A percentile compares a stretch with the other conserved stretches of the same genome.
phyloP scores from a whole-genome alignment of 1,139 yeast genomes.

The Magnusiomyces fungicola region DNA sequence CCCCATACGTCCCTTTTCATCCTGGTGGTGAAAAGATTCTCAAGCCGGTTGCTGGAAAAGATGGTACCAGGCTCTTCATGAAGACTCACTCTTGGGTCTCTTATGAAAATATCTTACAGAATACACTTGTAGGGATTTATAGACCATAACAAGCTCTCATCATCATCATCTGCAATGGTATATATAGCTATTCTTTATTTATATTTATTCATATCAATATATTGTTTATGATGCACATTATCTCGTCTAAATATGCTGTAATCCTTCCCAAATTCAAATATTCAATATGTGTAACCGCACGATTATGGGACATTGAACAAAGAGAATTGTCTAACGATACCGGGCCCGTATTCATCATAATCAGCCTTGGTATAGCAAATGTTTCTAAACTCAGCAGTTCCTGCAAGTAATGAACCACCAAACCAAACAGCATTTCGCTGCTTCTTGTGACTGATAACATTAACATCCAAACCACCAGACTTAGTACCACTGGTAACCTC shows the following conservation, averaged over 20 bases:
- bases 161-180: too few species aligned
- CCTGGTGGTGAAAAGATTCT: conserved; percentile 88
- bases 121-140: conserved; percentile 65
- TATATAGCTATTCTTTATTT: too few species aligned
- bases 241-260: too few species aligned
- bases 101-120: conserved; percentile 70
- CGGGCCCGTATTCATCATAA: conserved; percentile 96
- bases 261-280: too few species aligned
- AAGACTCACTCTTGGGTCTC: conserved; percentile 86
- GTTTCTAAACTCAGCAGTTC: conserved; percentile 92
- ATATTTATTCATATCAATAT: too few species aligned
- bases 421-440: conserved; percentile 99
- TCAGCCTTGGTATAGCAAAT: conserved; percentile 96
- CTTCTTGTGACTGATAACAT: conserved; percentile 93
- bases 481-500: conserved; percentile 70
- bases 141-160: conserved; percentile 4
- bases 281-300: too few species aligned
- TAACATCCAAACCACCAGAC: conserved; percentile 93
- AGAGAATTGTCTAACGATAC: conserved; percentile 93
- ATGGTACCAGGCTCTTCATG: conserved; percentile 73
- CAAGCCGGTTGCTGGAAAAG: conserved; percentile 74
- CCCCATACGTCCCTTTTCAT: conserved; percentile 76
- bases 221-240: too few species aligned
- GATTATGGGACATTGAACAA: conserved; percentile 75
- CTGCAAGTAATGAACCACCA: conserved; percentile 95